A percentile compares a stretch with the other conserved stretches of the same genome.
Conservation (phyloP, 2,329 filamentous ascomycete species). For the Claviceps africana region DNA sequence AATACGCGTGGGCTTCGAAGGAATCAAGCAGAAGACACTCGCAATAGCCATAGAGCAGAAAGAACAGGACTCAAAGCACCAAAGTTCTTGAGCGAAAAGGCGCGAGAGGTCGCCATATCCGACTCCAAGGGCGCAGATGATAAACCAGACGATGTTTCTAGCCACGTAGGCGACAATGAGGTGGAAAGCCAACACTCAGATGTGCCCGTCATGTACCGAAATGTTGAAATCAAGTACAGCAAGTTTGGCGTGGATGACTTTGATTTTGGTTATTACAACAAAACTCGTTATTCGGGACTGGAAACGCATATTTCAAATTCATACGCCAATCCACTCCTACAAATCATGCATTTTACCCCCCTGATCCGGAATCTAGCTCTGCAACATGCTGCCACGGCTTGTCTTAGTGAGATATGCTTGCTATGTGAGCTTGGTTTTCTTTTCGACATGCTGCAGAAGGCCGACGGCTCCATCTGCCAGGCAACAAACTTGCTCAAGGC, state of each 20-base stretch:
- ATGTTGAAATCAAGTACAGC: conserved; percentile 97
- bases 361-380: conserved; percentile 76
- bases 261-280: conserved; percentile 95
- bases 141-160: conserved; percentile 41
- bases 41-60: conserved; percentile 44
- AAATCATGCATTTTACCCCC: conserved; percentile 84
- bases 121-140: conserved; percentile 27
- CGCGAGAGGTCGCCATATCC: conserved; percentile 48
- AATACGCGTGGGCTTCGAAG: conserved; percentile 60
- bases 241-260: conserved; percentile 99
- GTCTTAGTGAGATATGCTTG: conserved; percentile 69
- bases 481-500: conserved; percentile 90
- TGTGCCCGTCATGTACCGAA: conserved; percentile 77
- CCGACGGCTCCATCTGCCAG: conserved; percentile 84
- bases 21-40: conserved; percentile 73
- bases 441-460: conserved; percentile 97
- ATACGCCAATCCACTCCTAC: conserved; percentile 83
- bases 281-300: conserved; percentile 76
- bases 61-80: conserved; percentile 56
- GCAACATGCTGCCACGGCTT: conserved; percentile 75
- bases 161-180: conserved; percentile 52
- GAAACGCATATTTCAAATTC: conserved; percentile 96
- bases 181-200: conserved; percentile 66
- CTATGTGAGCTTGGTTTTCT: conserved; percentile 90
- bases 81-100: conserved; percentile 90